Conservation (phyloP, 495 filamentous ascomycete genomes). For the Paragyromitra xinjiangensis region DNA sequence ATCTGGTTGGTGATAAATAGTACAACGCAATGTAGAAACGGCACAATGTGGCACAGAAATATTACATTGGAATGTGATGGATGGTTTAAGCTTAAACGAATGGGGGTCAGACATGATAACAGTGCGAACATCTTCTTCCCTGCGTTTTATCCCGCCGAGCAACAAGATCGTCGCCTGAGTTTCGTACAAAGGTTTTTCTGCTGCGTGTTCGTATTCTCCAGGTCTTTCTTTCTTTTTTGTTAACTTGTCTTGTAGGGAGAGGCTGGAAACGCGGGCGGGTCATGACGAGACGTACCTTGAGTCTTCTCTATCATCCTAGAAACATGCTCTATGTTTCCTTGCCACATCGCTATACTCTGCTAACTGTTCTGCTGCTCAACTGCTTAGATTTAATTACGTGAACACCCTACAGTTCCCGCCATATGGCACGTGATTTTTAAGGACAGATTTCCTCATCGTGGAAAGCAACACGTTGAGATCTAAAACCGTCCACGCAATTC, state of each 20-base stretch:
- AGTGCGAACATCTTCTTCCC: neutral
- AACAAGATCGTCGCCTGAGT: neutral
- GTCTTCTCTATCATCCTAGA: slow-evolving; percentile 7
- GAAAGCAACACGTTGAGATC: slow-evolving; percentile 4
- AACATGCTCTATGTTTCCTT: slow-evolving; percentile 18
- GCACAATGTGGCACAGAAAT: neutral
- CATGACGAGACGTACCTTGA: slow-evolving; percentile 1
- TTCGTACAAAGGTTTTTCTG: slow-evolving; percentile 11
- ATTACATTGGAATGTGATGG: neutral
- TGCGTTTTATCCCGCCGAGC: neutral
- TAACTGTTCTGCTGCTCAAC: neutral
- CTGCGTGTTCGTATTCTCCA: slow-evolving; percentile 29
- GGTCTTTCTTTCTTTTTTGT: slow-evolving; percentile 20
- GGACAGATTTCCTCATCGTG: slow-evolving; percentile 29
- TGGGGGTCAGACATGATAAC: slow-evolving; percentile 10
- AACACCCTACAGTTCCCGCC: neutral
- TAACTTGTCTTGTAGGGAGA: slow-evolving; percentile 1
- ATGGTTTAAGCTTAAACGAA: slow-evolving; percentile 1
- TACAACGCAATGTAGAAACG: neutral
- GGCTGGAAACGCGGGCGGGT: neutral
- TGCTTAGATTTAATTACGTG: neutral
- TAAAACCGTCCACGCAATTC: slow-evolving; percentile 19
- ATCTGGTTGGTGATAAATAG: neutral
- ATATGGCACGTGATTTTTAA: slow-evolving; percentile 18
- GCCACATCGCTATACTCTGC: slow-evolving; percentile 2